phyloP scores from a whole-genome alignment of 2,329 filamentous ascomycete genomes.

The Penicillium sp. region DNA sequence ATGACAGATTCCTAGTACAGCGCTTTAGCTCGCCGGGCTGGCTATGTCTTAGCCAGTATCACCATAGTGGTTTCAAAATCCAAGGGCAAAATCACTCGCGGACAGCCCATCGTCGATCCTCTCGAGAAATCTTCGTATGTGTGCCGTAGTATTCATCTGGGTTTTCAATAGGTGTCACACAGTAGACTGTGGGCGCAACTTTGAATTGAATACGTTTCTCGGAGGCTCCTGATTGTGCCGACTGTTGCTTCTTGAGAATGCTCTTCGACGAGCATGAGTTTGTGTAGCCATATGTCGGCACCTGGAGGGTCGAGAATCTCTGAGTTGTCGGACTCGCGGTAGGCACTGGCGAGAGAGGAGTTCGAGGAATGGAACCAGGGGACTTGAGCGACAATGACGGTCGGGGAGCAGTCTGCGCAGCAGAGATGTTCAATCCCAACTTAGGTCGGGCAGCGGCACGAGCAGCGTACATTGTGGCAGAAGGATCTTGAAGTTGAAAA shows the following conservation, averaged over 20 bases:
- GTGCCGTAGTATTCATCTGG: constrained; percentile 50
- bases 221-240: constrained; percentile 12
- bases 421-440: constrained; percentile 48
- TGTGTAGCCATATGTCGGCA: constrained; percentile 44
- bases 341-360: constrained; percentile 45
- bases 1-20: background rate
- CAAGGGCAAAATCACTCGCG: constrained; percentile 31
- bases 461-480: constrained; percentile 41
- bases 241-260: constrained; percentile 48
- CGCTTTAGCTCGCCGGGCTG: background rate
- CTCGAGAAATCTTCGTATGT: constrained; percentile 46
- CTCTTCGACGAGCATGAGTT: constrained; percentile 48
- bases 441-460: constrained; percentile 44
- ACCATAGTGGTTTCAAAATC: background rate
- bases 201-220: constrained; percentile 46
- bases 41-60: background rate
- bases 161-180: constrained; percentile 50
- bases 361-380: constrained; percentile 40
- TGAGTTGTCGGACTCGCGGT: constrained; percentile 42
- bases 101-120: constrained; percentile 48
- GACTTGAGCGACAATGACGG: constrained; percentile 46
- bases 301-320: constrained; percentile 43
- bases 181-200: constrained; percentile 46
- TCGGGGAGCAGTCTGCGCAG: constrained; percentile 34
- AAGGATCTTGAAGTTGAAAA: constrained; percentile 7